Evolutionary conservation across 768 basidiomycete genomes (phyloP), one percentile per base, ranked within the genome.

Genomic region (Pholiota conissans): DNA sequence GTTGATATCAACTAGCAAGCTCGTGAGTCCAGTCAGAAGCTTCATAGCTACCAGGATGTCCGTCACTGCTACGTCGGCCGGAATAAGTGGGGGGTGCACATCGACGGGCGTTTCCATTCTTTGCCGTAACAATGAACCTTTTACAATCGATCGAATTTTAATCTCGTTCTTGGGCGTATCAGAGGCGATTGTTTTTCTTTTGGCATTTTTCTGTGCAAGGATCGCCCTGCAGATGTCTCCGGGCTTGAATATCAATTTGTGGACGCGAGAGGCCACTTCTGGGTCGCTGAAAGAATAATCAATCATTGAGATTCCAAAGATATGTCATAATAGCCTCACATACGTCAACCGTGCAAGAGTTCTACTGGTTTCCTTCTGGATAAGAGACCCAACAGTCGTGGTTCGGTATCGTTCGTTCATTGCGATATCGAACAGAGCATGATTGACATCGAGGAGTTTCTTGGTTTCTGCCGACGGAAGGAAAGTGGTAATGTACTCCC

Each of bases 21-120:
- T 47, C 22, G 28, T 61, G 39, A 63, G 29, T 2, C 26, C 53
- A 1, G 27, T 60, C 32, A 63, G 42, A 10, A 59, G 55, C 18
- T 42, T 49, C 55, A 63, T 50, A 26, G 63, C 57, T 13, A 40
- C 52, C 52, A 61, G 55, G n/a, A 63, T 47, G 30, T 47, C 61
- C 8, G 22, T n/a, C 37, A 45, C 8, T 2, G 40, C 52, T 28
- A 24, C 20, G 16, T 39, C 16, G 16, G 6, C 46, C 22, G 45
- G 16, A 14, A 28, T 28, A 24, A 16, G 42, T n/a, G n/a, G n/a
- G 26, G 26, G 11, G 16, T 2, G 37, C 9, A 60, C 55, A 16
- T 48, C 52, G 18, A 49, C 47, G n/a, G 48, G 39, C 24, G n/a
- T 22, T 37, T 20, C 32, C 30, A 27, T 42, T 52, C 42, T 20